Base-by-base conservation (phyloP, 208 protist genomes). In the Leptomonas seymouri region DNA sequence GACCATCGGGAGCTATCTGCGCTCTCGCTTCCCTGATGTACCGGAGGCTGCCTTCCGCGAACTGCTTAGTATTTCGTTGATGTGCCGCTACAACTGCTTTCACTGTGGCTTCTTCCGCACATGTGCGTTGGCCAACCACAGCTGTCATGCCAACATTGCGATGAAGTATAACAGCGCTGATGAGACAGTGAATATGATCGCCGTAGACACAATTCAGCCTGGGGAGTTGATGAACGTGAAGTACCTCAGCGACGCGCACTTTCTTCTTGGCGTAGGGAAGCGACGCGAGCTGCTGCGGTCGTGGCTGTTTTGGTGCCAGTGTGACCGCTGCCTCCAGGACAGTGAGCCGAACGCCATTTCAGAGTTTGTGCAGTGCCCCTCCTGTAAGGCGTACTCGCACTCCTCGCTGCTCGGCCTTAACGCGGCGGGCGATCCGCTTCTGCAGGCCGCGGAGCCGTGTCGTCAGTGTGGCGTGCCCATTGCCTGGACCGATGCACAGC, bases 1-100 rank as follows among this genome's bases (percentile, higher is more conserved):
- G 11, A 81, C 74, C 20, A 67, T 95, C 27, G 65, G 71, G 21
- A 36, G 41, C 23, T 57, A 60, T 30, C 65, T 93, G 14, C 81
- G 80, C 6, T 15, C 41, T 3, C 42, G 70, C 48, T 84, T 90
- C 44, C 82, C 84, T 3, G 76, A 80, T 27, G 67, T 92, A 44
- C 15, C 54, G 25, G 71, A 83, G 31, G 56, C 60, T 1, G 69
- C 46, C 27, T 92, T 93, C 69, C 63, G 88, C 34, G 86, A 91
- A 51, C 70, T 95, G 16, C 80, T 93, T n/a, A 54, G 80, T 55
- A 63, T 82, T 15, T 57, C 88, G 27, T 75, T 93, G 20, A 92
- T 91, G 80, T 96, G 90, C 66, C 87, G 87, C 27, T 96, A 87
- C 72, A 96, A 96, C 78, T 93, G 90, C 67, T 96, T 96, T 57